These are phyloP conservation scores for Chalciporus piperatus DNA, from an alignment of 768 basidiomycete species.

Conservation along the genomic window DNA sequence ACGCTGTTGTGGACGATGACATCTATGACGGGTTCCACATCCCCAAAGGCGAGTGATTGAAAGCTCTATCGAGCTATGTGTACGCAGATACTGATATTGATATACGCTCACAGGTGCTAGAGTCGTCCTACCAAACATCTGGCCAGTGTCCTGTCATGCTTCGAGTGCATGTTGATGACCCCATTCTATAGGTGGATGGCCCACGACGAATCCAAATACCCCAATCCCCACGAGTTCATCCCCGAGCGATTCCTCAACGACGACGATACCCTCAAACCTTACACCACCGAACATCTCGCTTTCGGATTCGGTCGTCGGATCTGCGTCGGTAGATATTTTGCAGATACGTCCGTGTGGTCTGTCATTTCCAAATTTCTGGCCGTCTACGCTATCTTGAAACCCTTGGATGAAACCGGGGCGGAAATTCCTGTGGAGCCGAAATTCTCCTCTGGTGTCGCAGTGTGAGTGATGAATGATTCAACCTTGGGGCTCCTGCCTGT, in stretches of 20 bases:
- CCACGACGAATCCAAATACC: not conserved
- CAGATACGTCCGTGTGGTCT: conserved; percentile 17
- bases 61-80: too few species aligned
- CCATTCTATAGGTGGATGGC: conserved; percentile 16
- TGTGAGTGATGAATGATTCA: conserved; percentile 9
- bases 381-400: conserved; percentile 2
- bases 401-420: conserved; percentile 3
- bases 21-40: conserved; percentile 22
- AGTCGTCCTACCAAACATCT: too few species aligned
- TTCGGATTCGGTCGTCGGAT: conserved; percentile 28
- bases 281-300: not conserved
- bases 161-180: conserved; percentile 1
- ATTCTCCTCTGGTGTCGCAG: conserved; percentile 1
- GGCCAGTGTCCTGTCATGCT: too few species aligned
- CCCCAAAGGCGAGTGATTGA: conserved; percentile 15
- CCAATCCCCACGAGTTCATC: too few species aligned
- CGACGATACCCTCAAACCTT: conserved; percentile 10
- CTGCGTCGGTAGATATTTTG: conserved; percentile 24
- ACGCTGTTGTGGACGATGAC: conserved; percentile 11
- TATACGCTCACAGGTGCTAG: too few species aligned
- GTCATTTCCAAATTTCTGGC: conserved; percentile 15
- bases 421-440: conserved; percentile 14
- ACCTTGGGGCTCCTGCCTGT: too few species aligned
- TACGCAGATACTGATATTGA: too few species aligned
- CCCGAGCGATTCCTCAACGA: conserved; percentile 7